phyloP scores from a whole-genome alignment of 441 rosid genomes.

The Mallotus repandus region DNA sequence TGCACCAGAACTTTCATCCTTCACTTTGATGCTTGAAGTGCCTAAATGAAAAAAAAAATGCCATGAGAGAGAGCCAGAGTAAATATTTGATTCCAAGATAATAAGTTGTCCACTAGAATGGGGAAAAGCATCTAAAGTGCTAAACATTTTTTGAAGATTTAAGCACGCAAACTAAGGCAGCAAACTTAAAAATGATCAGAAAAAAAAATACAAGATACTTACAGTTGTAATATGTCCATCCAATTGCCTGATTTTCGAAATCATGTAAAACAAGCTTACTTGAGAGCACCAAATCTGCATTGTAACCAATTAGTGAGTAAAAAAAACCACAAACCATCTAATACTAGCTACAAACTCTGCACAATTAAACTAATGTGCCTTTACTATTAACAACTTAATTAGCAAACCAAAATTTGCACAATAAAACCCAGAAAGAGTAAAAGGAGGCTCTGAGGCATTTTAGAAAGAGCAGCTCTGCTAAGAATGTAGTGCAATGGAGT shows the following conservation, averaged over 20 bases:
- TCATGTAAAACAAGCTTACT: conserved; percentile 73
- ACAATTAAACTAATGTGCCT: not conserved
- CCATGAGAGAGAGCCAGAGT: not conserved
- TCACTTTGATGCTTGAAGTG: conserved; percentile 66
- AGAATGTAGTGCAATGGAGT: not conserved
- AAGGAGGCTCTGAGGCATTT: not conserved
- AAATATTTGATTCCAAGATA: not conserved
- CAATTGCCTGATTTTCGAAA: conserved; percentile 70
- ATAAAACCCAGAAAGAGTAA: not conserved
- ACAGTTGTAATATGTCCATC: conserved; percentile 94
- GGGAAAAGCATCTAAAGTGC: too few species aligned
- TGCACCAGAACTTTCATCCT: conserved; percentile 54
- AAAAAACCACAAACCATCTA: not conserved
- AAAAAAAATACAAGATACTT: conserved; percentile 32
- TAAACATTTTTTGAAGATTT: too few species aligned
- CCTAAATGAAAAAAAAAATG: conserved; percentile 63
- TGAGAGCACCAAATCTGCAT: conserved; percentile 78
- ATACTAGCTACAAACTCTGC: not conserved
- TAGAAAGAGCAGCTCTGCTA: not conserved
- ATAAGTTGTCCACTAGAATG: not conserved
- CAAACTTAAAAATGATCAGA: not conserved
- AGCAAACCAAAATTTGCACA: not conserved
- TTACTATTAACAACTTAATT: not conserved
- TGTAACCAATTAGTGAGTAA: not conserved
- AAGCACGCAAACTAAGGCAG: not conserved